A percentile compares a stretch with the other conserved stretches of the same genome.
These are phyloP conservation scores for Lathyrus tuberosus DNA, from an alignment of 306 rosid genomes.

Conservation along the genomic window DNA sequence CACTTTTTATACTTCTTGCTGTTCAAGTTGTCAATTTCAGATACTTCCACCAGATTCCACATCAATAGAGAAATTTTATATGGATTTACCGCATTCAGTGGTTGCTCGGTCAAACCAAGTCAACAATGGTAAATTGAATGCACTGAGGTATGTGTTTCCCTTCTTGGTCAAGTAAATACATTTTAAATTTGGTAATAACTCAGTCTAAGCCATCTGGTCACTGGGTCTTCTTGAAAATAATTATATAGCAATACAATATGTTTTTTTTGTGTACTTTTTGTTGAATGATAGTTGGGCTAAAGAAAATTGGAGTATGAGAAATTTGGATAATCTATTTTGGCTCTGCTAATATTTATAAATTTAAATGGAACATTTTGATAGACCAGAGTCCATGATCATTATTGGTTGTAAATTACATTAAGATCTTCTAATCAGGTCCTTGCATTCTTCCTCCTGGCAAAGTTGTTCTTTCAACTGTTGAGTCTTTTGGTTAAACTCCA, in stretches of 20 bases:
- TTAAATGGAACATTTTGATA: not conserved
- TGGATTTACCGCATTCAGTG: slow-evolving; percentile 58
- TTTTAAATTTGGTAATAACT: slow-evolving; percentile 31
- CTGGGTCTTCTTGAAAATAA: slow-evolving; percentile 11
- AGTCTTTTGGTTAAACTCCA: slow-evolving; percentile 11
- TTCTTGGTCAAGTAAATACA: slow-evolving; percentile 10
- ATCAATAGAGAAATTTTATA: slow-evolving; percentile 53
- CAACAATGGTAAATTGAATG: slow-evolving; percentile 40
- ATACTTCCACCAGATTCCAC: slow-evolving; percentile 73
- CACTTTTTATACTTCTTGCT: slow-evolving; percentile 53
- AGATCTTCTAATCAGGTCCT: not conserved
- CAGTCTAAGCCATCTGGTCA: not conserved
- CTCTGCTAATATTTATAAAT: not conserved
- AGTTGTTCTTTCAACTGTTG: slow-evolving; percentile 13
- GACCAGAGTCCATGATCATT: not conserved
- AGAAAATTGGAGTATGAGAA: slow-evolving; percentile 9
- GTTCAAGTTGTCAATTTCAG: slow-evolving; percentile 86
- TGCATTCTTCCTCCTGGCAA: not conserved
- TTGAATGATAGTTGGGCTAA: not conserved
- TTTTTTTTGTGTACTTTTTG: too few relatives aligned
- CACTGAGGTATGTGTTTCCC: slow-evolving; percentile 51
- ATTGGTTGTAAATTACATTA: not conserved
- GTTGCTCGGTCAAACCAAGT: slow-evolving; percentile 58
- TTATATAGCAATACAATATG: too few relatives aligned
- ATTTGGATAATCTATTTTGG: slow-evolving; percentile 12